phyloP scores from a whole-genome alignment of 352 stramenopile genomes.

The Pythium rishiriense region DNA sequence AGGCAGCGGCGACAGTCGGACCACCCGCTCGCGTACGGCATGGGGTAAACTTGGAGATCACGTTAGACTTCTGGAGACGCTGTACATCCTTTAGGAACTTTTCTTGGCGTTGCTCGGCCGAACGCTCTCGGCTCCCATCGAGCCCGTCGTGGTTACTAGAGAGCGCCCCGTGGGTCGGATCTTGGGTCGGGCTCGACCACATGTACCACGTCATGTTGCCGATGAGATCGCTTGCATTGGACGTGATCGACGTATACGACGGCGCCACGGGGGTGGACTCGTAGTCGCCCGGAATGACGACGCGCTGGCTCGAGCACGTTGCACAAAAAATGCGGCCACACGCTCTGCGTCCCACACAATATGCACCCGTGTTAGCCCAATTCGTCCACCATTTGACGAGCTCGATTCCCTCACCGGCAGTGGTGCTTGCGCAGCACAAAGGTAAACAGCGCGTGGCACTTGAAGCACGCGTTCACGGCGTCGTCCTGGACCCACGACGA shows the following conservation, averaged over 20 bases:
- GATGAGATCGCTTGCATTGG: constrained; percentile 76
- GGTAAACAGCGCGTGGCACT: constrained; percentile 81
- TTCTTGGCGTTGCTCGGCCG: constrained; percentile 50
- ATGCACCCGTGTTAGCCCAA: too few relatives aligned
- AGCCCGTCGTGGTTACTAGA: constrained; percentile 25
- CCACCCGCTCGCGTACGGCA: constrained; percentile 38
- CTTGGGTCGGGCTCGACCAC: constrained; percentile 39
- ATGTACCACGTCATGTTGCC: constrained; percentile 86
- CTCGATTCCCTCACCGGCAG: constrained; percentile 42
- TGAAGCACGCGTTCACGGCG: constrained; percentile 84
- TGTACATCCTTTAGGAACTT: constrained; percentile 76
- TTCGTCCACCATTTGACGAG: too few relatives aligned
- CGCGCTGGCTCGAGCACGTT: constrained; percentile 74
- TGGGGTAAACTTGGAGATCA: constrained; percentile 78
- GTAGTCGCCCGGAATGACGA: constrained; percentile 81
- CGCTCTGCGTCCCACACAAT: background rate
- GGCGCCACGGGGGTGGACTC: constrained; percentile 70
- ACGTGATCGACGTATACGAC: constrained; percentile 61
- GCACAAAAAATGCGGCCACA: constrained; percentile 65
- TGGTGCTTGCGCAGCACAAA: constrained; percentile 83
- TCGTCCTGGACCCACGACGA: constrained; percentile 88
- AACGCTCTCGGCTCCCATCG: constrained; percentile 34
- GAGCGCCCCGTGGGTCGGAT: background rate
- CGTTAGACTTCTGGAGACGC: constrained; percentile 55
- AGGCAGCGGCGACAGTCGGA: constrained; percentile 22